Percentiles rank a stretch among this genome's conserved stretches.
phyloP scores from a whole-genome alignment of 2,329 filamentous ascomycete genomes.

The Trichoderma sp. region DNA sequence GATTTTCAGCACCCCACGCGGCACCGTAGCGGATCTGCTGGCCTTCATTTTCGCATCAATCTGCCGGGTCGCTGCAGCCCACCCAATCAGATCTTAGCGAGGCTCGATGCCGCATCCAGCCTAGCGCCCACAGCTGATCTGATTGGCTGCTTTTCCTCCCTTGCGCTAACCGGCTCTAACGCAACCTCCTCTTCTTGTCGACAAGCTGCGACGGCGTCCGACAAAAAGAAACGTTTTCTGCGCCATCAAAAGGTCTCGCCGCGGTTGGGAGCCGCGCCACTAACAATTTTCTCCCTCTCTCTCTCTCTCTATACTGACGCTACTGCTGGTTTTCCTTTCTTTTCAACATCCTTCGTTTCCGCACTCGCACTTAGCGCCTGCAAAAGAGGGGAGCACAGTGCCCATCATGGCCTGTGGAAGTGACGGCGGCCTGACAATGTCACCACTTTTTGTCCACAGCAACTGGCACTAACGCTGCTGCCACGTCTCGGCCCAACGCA shows the following conservation, averaged over 20 bases:
- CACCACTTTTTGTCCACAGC: conserved; percentile 12
- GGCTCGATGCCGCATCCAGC: conserved; percentile 2
- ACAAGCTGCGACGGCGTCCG: conserved; percentile 20
- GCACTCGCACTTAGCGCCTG: neutral
- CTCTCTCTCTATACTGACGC: neutral
- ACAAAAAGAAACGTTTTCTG: conserved; percentile 1
- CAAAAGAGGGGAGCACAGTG: neutral
- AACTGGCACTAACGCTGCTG: conserved; percentile 17
- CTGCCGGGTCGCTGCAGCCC: conserved; percentile 5
- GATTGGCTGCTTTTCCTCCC: conserved; percentile 20
- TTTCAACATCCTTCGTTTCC: neutral
- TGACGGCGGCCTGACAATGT: conserved; percentile 18
- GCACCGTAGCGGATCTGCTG: neutral
- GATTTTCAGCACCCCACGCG: neutral
- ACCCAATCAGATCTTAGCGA: conserved; percentile 7
- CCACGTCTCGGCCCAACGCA: conserved; percentile 22
- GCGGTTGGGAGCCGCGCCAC: conserved; percentile 1
- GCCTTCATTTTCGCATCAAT: neutral
- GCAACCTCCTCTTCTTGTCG: conserved; percentile 22
- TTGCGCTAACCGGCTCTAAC: conserved; percentile 23
- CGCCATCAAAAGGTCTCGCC: neutral
- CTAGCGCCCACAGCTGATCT: conserved; percentile 11
- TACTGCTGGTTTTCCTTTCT: neutral
- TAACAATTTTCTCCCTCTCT: neutral
- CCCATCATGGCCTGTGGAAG: conserved; percentile 12